Evolutionary conservation across 768 basidiomycete species (phyloP), one percentile per base, ranked within the genome.

Genomic region (Leccinum variicolor): DNA sequence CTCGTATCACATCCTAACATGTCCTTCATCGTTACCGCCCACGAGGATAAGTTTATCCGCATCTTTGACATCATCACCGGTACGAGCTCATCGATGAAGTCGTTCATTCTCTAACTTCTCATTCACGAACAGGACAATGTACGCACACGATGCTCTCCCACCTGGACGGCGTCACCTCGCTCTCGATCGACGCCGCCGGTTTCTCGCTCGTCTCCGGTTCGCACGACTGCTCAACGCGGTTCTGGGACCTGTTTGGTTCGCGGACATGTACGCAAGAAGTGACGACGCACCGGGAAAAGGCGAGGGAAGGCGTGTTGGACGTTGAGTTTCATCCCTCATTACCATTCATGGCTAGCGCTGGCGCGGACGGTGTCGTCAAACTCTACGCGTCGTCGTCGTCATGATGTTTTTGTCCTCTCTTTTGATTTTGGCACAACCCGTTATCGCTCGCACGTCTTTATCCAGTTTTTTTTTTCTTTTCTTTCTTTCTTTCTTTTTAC

Each of bases 281-380:
- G 58, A 87, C 90, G 31, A 84, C 83, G 36, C 97, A 98, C 75
- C 84, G 96, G 49, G 84, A 88, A 76, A 96, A 95, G 74, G 89
- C 86, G 43, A 82, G 85, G 53, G 94, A 98, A 72, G 97, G 97
- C 41, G 92, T 96, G 21, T 78, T 97, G 61, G 91, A 86, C 64
- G 87, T 96, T 13, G 86, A 89, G 61, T 90, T 90, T 75, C 90
- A 93, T 69, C 85, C 88, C 13, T 82, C 87, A 58, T 73, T 94
- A 56, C 89, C 90, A 28, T 85, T 94, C 67, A 85, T 97, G 81
- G 92, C 89, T 15, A 96, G 92, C 70, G 91, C 92, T 19, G 96
- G 96, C n/a, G 92, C 93, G 13, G 96, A 98, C 74, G 94, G 95
- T 26, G 88, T 93, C 47, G 86, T 98, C 59, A 93, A 93, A 73